phyloP scores from a whole-genome alignment of 306 rosid species.

The Casuarina equisetifolia region DNA sequence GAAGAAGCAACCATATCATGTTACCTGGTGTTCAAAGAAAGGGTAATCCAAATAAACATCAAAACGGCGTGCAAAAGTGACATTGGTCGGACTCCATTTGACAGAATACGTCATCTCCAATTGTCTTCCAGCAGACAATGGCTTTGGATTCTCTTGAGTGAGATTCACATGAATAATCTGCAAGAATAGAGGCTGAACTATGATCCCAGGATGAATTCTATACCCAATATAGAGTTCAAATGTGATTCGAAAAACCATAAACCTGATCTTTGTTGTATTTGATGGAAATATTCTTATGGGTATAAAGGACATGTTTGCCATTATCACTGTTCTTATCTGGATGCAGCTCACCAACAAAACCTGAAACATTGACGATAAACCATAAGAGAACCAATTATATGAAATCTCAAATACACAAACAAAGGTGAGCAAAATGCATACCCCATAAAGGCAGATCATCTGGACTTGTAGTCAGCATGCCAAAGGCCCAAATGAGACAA shows the following conservation, averaged over 20 bases:
- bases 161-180: slow-evolving; percentile 96
- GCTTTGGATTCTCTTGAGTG: slow-evolving; percentile 78
- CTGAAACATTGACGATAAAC: slow-evolving; percentile 44
- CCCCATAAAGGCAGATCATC: slow-evolving; percentile 99
- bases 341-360: slow-evolving; percentile 87
- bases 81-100: slow-evolving; percentile 72
- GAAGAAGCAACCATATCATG: slow-evolving; percentile 1
- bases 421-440: slow-evolving; percentile 42
- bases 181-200: slow-evolving; percentile 26
- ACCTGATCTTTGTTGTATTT: slow-evolving; percentile 98
- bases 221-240: slow-evolving; percentile 16
- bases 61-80: slow-evolving; percentile 91
- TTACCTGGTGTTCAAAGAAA: slow-evolving; percentile 97
- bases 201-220: slow-evolving; percentile 26
- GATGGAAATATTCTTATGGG: slow-evolving; percentile 72
- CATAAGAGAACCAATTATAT: slow-evolving; percentile 23
- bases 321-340: slow-evolving; percentile 77
- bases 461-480: slow-evolving; percentile 52
- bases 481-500: slow-evolving; percentile 36
- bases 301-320: slow-evolving; percentile 81
- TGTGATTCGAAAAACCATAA: slow-evolving; percentile 28
- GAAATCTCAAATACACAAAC: slow-evolving; percentile 19
- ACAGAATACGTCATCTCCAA: slow-evolving; percentile 88
- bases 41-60: slow-evolving; percentile 96
- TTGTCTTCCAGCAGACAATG: slow-evolving; percentile 59